Base-by-base conservation (phyloP, 306 rosid species). In the Vicia sativa region DNA sequence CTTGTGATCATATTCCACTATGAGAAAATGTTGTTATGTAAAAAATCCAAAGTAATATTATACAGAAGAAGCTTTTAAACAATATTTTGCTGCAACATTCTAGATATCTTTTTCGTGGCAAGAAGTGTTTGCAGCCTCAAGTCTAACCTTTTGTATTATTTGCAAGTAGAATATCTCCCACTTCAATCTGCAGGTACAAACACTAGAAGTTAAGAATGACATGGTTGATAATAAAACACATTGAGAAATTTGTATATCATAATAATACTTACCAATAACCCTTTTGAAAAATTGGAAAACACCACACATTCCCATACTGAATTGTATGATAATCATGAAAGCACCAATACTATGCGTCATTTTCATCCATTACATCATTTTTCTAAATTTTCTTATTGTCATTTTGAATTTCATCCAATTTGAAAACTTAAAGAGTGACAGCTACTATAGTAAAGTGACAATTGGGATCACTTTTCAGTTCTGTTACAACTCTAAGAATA, bases 211-310 rank as follows among this genome's bases (percentile, higher is more conserved):
- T 23, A 65, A 54, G 39, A 54, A 63, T 37, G 67, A 35, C 45
- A 43, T 9, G 34, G 72, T 75, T 39, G 65, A 28, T 68, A 43
- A 74, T 72, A 65, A 80, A 52, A 50, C 42, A 11, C 5, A 67
- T 6, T 28, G 62, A 58, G 21, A 46, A 67, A 84, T 25, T 66
- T 44, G 49, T 31, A 31, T 54, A 11, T 38, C 44, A 66, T 39
- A 62, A 11, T 10, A 42, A 29, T 45, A 89, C 92, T 92, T 84
- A 88, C 92, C 96, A 89, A 79, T 84, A 84, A 42, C 88, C 90
- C 65, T 79, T 62, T 37, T 68, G 71, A 58, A 86, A 74, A 46
- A 89, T 49, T 0, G 90, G 92, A 46, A 77, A 78, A 11, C 82
- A 84, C n/a, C n/a, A n/a, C n/a, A n/a, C n/a, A n/a, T n/a, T n/a